Evolutionary conservation across 495 filamentous ascomycete species (phyloP).

Genomic region (Aspergillus avenaceus): DNA sequence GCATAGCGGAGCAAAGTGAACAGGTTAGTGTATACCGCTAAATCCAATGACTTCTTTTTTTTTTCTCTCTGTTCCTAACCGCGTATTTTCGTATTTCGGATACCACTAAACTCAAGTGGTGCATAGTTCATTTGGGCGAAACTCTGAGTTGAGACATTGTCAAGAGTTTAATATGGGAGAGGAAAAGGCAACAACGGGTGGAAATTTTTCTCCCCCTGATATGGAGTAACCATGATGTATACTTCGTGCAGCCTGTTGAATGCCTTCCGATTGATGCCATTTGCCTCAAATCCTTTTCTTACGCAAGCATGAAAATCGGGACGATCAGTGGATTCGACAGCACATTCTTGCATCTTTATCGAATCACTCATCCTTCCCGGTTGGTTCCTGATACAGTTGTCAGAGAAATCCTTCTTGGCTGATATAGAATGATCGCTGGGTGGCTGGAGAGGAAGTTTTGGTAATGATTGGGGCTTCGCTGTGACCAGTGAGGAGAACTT

Average conservation of each 20-base stretch:
- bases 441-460: not conserved
- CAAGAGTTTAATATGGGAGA: not conserved
- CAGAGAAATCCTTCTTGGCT: not conserved
- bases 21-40: not conserved
- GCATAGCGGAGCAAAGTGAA: not conserved
- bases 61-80: not conserved
- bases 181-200: too few species aligned
- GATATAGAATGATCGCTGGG: not conserved
- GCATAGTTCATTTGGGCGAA: too few species aligned
- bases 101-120: not conserved
- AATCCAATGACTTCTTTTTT: not conserved
- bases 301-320: not conserved
- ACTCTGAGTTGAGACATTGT: not conserved
- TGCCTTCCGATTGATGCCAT: not conserved
- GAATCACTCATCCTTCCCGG: not conserved
- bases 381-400: not conserved
- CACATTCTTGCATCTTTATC: not conserved
- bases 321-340: not conserved
- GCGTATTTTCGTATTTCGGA: not conserved
- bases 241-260: not conserved
- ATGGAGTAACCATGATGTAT: not conserved
- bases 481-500: slow-evolving; percentile 3
- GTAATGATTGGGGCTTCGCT: slow-evolving; percentile 7
- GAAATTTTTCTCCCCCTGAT: too few species aligned
- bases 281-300: not conserved